A percentile compares a stretch with the other conserved stretches of the same genome.
Conservation (phyloP, 495 filamentous ascomycete genomes). For the Penicillium daleae region DNA sequence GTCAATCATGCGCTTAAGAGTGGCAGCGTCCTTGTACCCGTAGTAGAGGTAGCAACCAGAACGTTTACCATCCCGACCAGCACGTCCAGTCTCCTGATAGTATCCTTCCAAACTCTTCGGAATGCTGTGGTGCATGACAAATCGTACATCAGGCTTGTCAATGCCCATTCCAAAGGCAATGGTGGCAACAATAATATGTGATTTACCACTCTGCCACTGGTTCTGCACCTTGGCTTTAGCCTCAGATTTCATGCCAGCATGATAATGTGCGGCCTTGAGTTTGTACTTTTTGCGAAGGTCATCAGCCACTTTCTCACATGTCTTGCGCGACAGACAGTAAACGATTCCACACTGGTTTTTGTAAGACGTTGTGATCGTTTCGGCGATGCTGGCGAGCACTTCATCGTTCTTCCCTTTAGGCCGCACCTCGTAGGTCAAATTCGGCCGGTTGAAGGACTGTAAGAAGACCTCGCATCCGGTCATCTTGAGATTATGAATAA, state of each 20-base stretch:
- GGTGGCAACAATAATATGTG: constrained; percentile 95
- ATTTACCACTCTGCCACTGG: constrained; percentile 76
- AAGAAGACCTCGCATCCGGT: constrained; percentile 72
- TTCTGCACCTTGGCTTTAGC: constrained; percentile 71
- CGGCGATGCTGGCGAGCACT: constrained; percentile 66
- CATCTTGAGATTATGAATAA: constrained; percentile 86
- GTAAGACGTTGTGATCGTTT: constrained; percentile 70
- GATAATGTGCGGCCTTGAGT: constrained; percentile 82
- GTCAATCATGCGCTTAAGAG: constrained; percentile 73
- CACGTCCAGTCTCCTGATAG: constrained; percentile 95
- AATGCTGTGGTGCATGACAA: constrained; percentile 88
- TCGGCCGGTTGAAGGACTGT: constrained; percentile 94
- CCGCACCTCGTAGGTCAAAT: constrained; percentile 83
- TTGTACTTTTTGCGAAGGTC: constrained; percentile 61
- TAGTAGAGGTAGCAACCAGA: constrained; percentile 93
- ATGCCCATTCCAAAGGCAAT: constrained; percentile 99
- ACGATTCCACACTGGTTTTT: constrained; percentile 82
- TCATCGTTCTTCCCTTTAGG: constrained; percentile 58
- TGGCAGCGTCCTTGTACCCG: constrained; percentile 69
- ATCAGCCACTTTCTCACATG: constrained; percentile 77
- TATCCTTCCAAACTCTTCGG: constrained; percentile 98
- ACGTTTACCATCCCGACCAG: constrained; percentile 83
- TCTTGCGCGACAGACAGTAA: constrained; percentile 85
- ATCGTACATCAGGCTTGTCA: constrained; percentile 93
- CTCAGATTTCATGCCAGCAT: constrained; percentile 70